Conservation (phyloP, 2,329 filamentous ascomycete species). For the Aspergillus persii region DNA sequence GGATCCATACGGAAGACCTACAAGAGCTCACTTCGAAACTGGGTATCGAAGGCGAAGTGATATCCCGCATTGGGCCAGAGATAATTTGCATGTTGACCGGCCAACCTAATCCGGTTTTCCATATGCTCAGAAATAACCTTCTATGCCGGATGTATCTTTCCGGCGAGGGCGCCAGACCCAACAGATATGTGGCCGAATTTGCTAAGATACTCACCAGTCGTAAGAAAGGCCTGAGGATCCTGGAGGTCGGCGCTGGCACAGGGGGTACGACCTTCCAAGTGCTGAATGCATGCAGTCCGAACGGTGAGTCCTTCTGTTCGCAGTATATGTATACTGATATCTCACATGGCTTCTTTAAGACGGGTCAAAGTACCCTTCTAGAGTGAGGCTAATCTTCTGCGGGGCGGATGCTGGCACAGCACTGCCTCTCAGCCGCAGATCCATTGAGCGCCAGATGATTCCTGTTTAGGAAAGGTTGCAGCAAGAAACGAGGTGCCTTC, state of each 20-base stretch:
- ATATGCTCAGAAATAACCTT: background rate
- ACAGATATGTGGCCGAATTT: constrained; percentile 2
- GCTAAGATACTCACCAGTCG: background rate
- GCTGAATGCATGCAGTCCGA: background rate
- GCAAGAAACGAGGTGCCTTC: background rate
- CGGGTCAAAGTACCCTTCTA: constrained; percentile 18
- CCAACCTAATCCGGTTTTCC: background rate
- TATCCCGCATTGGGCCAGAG: constrained; percentile 1
- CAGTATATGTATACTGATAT: constrained; percentile 24
- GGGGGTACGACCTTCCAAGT: constrained; percentile 12
- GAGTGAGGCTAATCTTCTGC: too few species aligned
- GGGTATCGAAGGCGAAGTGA: constrained; percentile 1
- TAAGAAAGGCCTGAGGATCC: constrained; percentile 5
- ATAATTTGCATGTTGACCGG: constrained; percentile 1
- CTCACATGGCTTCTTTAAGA: constrained; percentile 22
- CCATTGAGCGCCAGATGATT: background rate
- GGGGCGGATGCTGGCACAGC: background rate
- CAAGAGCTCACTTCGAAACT: background rate
- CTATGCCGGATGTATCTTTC: constrained; percentile 2
- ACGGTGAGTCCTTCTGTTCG: constrained; percentile 5
- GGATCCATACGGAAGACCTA: background rate
- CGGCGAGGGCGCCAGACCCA: background rate
- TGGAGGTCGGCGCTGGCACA: too few species aligned
- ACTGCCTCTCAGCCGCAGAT: background rate
- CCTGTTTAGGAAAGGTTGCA: background rate